A percentile compares a stretch with the other conserved stretches of the same genome.
phyloP scores from a whole-genome alignment of 345 rosid genomes.

The Conringia planisiliqua region DNA sequence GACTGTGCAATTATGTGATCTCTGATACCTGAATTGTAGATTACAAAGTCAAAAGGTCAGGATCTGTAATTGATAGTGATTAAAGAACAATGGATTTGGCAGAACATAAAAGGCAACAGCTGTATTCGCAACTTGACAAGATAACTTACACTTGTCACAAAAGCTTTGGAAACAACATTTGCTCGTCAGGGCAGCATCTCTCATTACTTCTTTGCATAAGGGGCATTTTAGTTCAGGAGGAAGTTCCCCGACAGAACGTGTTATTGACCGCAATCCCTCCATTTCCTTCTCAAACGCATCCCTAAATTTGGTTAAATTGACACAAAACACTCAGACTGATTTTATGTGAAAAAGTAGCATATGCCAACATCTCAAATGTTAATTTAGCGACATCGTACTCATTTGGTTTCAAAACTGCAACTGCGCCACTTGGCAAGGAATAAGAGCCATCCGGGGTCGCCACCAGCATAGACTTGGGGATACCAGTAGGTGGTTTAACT shows the following conservation, averaged over 20 bases:
- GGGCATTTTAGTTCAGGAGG: conserved; percentile 97
- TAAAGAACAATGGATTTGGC: background rate
- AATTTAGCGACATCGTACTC: conserved; percentile 49
- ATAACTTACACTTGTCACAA: conserved; percentile 75
- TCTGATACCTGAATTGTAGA: conserved; percentile 66
- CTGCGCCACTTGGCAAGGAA: conserved; percentile 92
- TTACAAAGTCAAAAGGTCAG: conserved; percentile 7
- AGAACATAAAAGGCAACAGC: background rate
- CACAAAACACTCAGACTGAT: background rate
- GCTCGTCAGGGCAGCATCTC: conserved; percentile 89
- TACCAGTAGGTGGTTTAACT: conserved; percentile 93
- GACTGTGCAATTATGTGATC: conserved; percentile 68
- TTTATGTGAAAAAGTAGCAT: background rate
- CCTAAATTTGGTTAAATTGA: conserved; percentile 37
- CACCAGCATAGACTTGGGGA: conserved; percentile 97
- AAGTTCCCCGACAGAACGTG: conserved; percentile 77
- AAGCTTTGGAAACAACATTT: conserved; percentile 86
- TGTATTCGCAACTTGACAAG: background rate
- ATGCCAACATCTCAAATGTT: background rate
- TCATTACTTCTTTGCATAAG: conserved; percentile 88
- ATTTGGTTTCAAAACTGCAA: conserved; percentile 89
- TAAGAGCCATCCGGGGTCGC: conserved; percentile 87
- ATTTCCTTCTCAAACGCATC: conserved; percentile 96
- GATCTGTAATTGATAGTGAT: background rate
- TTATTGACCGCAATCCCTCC: conserved; percentile 82